These are phyloP conservation scores for Pseudocercospora ulei DNA, from an alignment of 2,329 filamentous ascomycete species.

Conservation along the genomic window DNA sequence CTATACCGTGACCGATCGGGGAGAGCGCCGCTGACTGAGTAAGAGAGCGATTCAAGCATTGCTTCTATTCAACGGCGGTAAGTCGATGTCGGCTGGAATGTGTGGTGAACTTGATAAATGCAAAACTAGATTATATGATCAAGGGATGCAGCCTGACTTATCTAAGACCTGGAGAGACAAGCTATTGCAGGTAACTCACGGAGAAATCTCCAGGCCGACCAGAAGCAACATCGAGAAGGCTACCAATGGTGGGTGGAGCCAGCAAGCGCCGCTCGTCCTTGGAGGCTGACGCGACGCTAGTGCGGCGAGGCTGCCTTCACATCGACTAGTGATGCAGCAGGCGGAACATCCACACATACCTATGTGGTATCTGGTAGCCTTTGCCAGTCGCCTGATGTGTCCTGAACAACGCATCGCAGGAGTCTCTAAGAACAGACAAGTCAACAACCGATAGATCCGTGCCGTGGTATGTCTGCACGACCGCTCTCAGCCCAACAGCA, in stretches of 20 bases:
- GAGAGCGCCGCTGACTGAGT: conserved; percentile 5
- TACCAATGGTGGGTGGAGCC: conserved; percentile 7
- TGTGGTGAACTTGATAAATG: neutral
- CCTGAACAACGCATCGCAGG: neutral
- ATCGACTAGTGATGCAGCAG: conserved; percentile 4
- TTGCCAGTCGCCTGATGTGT: neutral
- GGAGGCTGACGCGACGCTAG: conserved; percentile 3
- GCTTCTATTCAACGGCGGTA: neutral
- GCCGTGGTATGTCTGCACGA: conserved; percentile 22
- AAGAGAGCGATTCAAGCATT: conserved; percentile 12
- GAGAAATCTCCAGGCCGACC: neutral
- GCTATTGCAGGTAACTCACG: conserved; percentile 1
- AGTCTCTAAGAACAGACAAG: neutral
- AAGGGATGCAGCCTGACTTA: conserved; percentile 1
- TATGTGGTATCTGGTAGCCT: neutral
- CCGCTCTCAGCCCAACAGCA: conserved; percentile 15
- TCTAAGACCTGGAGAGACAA: conserved; percentile 1
- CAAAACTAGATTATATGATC: neutral
- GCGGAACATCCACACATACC: conserved; percentile 1
- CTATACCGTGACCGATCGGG: conserved; percentile 10
- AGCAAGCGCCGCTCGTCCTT: neutral
- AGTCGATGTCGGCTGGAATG: neutral
- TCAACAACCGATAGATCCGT: neutral
- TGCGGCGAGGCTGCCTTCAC: conserved; percentile 5
- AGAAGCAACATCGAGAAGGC: conserved; percentile 8